phyloP scores from a whole-genome alignment of 192 early-diverging fungal genomes.

The Dissophora globulifera region DNA sequence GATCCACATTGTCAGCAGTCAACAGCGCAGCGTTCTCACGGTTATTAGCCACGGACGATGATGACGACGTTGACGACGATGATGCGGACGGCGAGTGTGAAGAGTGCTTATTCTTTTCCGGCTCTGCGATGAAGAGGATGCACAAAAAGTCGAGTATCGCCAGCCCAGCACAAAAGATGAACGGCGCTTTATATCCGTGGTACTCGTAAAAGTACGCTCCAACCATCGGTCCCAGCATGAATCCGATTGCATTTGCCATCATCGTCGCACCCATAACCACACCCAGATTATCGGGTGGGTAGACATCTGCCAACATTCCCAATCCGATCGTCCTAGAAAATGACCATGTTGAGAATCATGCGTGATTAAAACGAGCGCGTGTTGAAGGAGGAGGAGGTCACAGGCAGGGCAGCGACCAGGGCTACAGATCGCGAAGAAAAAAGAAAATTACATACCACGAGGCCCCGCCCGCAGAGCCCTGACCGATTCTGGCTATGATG shows the following conservation, averaged over 20 bases:
- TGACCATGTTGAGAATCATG: no score
- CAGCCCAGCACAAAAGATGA: slow-evolving; percentile 73
- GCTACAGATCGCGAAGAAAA: not conserved
- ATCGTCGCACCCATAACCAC: slow-evolving; percentile 79
- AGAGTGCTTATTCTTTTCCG: slow-evolving; percentile 47
- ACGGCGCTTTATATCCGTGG: slow-evolving; percentile 74
- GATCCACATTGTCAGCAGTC: not conserved
- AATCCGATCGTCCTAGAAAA: slow-evolving; percentile 77
- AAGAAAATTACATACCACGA: slow-evolving; percentile 63
- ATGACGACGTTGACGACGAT: no score
- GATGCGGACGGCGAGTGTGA: no score
- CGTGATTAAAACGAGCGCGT: no score
- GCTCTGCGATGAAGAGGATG: slow-evolving; percentile 71
- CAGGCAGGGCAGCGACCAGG: no score
- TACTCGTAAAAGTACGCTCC: slow-evolving; percentile 73
- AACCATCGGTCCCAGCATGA: slow-evolving; percentile 73
- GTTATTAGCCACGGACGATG: not conserved
- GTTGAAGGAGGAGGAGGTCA: no score
- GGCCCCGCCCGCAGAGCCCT: slow-evolving; percentile 78
- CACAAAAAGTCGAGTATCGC: slow-evolving; percentile 68
- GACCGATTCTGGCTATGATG: slow-evolving; percentile 73
- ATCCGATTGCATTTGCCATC: slow-evolving; percentile 74
- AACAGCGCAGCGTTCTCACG: not conserved
- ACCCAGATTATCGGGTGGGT: slow-evolving; percentile 66
- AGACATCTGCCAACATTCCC: slow-evolving; percentile 79